Percentiles rank a stretch among this genome's conserved stretches.
These are phyloP conservation scores for Populus simonii DNA, from an alignment of 345 rosid genomes.

Conservation along the genomic window DNA sequence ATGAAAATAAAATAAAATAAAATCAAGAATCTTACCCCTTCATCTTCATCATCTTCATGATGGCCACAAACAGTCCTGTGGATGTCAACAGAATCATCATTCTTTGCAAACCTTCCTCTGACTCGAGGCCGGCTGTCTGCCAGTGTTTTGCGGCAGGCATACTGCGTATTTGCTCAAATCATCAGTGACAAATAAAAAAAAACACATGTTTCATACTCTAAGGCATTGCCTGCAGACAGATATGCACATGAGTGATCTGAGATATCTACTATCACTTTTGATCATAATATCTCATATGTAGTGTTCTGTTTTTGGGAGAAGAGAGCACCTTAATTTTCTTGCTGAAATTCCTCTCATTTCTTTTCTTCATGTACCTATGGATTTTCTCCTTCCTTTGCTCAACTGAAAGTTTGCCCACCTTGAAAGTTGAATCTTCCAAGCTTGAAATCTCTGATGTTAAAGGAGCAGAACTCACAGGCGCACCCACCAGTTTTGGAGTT, in stretches of 20 bases:
- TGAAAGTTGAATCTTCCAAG: slow-evolving; percentile 68
- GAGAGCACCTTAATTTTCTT: slow-evolving; percentile 84
- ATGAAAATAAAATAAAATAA: neutral
- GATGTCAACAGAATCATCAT: slow-evolving; percentile 68
- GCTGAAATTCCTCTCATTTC: slow-evolving; percentile 91
- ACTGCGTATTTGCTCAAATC: slow-evolving; percentile 39
- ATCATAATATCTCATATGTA: neutral
- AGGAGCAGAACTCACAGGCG: slow-evolving; percentile 36
- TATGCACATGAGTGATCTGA: neutral
- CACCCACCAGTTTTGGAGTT: slow-evolving; percentile 44
- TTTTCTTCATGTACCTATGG: slow-evolving; percentile 88
- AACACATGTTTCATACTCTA: neutral
- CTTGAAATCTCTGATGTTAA: slow-evolving; percentile 58
- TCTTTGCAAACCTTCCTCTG: slow-evolving; percentile 91
- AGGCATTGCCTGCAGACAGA: neutral
- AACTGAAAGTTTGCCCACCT: slow-evolving; percentile 68
- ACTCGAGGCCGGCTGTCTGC: slow-evolving; percentile 95
- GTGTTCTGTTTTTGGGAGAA: neutral
- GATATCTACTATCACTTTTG: too few relatives aligned
- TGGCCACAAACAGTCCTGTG: slow-evolving; percentile 44
- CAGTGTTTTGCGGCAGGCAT: slow-evolving; percentile 88
- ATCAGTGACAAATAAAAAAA: neutral
- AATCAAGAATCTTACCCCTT: slow-evolving; percentile 49
- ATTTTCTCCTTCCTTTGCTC: slow-evolving; percentile 95
- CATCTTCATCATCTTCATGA: slow-evolving; percentile 76